Conservation (phyloP, 306 rosid species). For the Luffa acutangula region DNA sequence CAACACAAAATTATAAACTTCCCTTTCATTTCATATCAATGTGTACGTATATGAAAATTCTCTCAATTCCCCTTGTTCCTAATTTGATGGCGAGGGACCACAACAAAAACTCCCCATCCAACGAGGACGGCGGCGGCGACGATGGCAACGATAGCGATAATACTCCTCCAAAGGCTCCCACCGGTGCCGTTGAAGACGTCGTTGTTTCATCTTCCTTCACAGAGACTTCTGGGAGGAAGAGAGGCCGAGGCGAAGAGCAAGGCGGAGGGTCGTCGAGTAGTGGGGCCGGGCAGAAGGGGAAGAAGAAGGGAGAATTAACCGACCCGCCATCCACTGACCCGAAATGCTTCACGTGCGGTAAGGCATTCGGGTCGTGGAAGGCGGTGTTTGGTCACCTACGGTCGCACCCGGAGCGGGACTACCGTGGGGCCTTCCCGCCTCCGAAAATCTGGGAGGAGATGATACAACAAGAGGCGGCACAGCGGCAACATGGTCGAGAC, state of each 20-base stretch:
- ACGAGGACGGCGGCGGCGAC: not conserved
- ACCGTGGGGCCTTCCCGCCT: conserved; percentile 21
- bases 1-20: not conserved
- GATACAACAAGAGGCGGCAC: not conserved
- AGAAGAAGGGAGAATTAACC: conserved; percentile 7
- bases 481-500: not conserved
- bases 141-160: not conserved
- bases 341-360: conserved; percentile 9
- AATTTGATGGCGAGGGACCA: not conserved
- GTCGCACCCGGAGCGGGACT: conserved; percentile 18
- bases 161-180: not conserved
- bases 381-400: conserved; percentile 25
- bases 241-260: not conserved
- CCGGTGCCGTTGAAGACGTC: not conserved
- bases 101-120: not conserved
- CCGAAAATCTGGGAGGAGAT: conserved; percentile 5
- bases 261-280: not conserved
- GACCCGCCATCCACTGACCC: not conserved
- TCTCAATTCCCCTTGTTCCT: not conserved
- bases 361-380: conserved; percentile 20
- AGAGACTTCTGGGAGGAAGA: not conserved
- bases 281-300: not conserved
- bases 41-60: not conserved
- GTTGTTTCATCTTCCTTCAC: not conserved
- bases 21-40: not conserved